Conservation (phyloP, 768 basidiomycete species). For the Mycena pura region DNA sequence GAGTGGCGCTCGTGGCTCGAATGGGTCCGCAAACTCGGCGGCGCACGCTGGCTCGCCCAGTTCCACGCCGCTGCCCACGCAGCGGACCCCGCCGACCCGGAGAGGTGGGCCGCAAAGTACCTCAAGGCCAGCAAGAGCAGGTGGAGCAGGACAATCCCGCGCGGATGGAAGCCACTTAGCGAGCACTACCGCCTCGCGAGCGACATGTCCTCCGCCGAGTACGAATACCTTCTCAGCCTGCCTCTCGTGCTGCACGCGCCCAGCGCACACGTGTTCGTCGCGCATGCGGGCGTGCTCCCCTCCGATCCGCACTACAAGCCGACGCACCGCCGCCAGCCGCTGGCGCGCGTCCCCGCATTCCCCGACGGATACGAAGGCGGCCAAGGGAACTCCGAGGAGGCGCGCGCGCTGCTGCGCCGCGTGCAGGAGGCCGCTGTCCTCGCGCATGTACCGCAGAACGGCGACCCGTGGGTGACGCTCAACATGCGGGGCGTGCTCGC, state of each 20-base stretch:
- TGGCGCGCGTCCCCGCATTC: slow-evolving; percentile 63
- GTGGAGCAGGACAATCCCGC: slow-evolving; percentile 62
- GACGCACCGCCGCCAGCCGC: slow-evolving; percentile 67
- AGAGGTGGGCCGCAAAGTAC: slow-evolving; percentile 48
- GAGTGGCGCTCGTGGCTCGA: slow-evolving; percentile 90
- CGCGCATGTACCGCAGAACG: slow-evolving; percentile 74
- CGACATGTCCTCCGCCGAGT: slow-evolving; percentile 65
- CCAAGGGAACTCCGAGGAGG: slow-evolving; percentile 21
- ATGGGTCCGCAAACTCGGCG: slow-evolving; percentile 67
- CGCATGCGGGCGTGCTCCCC: slow-evolving; percentile 85
- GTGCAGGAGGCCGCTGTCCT: slow-evolving; percentile 77
- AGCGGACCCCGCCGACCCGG: slow-evolving; percentile 40
- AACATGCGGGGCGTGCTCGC: slow-evolving; percentile 70
- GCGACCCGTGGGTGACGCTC: slow-evolving; percentile 74
- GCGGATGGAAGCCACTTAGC: slow-evolving; percentile 75
- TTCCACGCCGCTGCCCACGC: slow-evolving; percentile 45
- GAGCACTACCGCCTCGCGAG: slow-evolving; percentile 82
- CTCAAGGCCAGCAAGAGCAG: slow-evolving; percentile 34
- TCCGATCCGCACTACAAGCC: slow-evolving; percentile 64
- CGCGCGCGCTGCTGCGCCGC: slow-evolving; percentile 46
- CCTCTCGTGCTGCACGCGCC: slow-evolving; percentile 82
- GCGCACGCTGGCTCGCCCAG: slow-evolving; percentile 59
- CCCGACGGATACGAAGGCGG: slow-evolving; percentile 22
- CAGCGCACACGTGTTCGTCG: slow-evolving; percentile 75
- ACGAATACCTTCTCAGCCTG: slow-evolving; percentile 74